Conservation (phyloP, 805 yeast species). For the Starmerella khaoyaiensis region DNA sequence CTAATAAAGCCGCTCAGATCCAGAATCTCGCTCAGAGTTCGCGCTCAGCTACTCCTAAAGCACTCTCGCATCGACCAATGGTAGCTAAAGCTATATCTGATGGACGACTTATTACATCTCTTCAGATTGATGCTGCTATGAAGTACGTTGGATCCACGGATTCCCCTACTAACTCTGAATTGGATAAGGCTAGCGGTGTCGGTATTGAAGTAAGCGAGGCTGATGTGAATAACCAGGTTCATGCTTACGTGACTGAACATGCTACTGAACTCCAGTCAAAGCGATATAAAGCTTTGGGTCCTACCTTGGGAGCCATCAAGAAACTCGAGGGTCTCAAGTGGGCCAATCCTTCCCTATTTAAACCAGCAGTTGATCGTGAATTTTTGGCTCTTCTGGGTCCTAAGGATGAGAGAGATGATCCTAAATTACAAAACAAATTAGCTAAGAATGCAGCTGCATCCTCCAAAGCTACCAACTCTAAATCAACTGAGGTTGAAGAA, state of each 20-base stretch:
- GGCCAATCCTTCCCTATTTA: conserved; percentile 81
- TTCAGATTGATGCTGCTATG: conserved; percentile 66
- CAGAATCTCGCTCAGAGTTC: conserved; percentile 66
- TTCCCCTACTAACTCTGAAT: conserved; percentile 35
- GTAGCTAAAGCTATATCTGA: conserved; percentile 51
- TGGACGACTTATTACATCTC: conserved; percentile 49
- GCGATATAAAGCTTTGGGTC: conserved; percentile 70
- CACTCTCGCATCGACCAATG: conserved; percentile 33
- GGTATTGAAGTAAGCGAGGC: conserved; percentile 61
- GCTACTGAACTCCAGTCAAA: conserved; percentile 49
- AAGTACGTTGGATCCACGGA: conserved; percentile 48
- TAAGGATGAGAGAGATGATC: conserved; percentile 81
- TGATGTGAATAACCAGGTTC: conserved; percentile 47
- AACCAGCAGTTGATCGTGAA: conserved; percentile 72
- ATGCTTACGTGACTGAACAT: conserved; percentile 45
- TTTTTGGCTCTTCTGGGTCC: conserved; percentile 73
- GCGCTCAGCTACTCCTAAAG: conserved; percentile 35
- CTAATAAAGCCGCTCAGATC: conserved; percentile 49
- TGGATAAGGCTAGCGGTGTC: conserved; percentile 57
- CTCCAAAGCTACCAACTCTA: conserved; percentile 31
- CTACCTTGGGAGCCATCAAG: conserved; percentile 64
- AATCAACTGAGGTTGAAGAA: neutral
- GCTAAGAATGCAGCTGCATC: conserved; percentile 17
- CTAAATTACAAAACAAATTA: conserved; percentile 27
- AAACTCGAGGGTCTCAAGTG: conserved; percentile 65